A percentile compares a stretch with the other conserved stretches of the same genome.
These are phyloP conservation scores for Penicillium subrubescens DNA, from an alignment of 495 filamentous ascomycete genomes.

Conservation along the genomic window DNA sequence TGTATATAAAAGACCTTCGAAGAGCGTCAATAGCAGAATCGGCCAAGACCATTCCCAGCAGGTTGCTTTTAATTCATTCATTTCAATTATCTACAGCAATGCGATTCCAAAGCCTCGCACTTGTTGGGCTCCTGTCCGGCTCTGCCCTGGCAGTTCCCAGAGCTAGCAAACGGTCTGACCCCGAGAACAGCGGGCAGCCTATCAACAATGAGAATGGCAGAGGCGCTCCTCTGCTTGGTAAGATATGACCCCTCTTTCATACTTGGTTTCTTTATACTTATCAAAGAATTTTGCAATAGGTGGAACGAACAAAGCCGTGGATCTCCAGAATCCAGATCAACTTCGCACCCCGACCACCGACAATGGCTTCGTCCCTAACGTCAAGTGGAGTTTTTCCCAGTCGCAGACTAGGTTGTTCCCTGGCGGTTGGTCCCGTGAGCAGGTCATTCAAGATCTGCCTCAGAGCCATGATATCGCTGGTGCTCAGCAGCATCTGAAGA, in stretches of 20 bases:
- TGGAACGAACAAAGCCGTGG: constrained; percentile 40
- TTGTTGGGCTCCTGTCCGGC: constrained; percentile 21
- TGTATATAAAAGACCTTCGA: constrained; percentile 5
- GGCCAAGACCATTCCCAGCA: background rate
- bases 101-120: constrained; percentile 18
- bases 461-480: constrained; percentile 62
- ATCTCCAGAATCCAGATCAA: constrained; percentile 62
- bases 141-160: constrained; percentile 28
- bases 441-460: constrained; percentile 62
- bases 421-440: constrained; percentile 66
- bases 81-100: constrained; percentile 15
- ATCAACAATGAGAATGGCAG: constrained; percentile 54
- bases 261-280: background rate
- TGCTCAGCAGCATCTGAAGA: constrained; percentile 64
- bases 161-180: constrained; percentile 29
- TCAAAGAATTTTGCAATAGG: constrained; percentile 17
- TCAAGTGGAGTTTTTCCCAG: constrained; percentile 68
- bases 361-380: constrained; percentile 58
- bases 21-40: background rate
- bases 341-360: constrained; percentile 60
- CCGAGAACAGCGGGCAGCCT: constrained; percentile 53
- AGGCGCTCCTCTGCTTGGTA: constrained; percentile 58
- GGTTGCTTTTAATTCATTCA: background rate
- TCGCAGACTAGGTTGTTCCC: constrained; percentile 60
- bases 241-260: constrained; percentile 1